Evolutionary conservation across 495 filamentous ascomycete species (phyloP), one percentile per base, ranked within the genome.

Genomic region (Staphylotrichum longicolle): DNA sequence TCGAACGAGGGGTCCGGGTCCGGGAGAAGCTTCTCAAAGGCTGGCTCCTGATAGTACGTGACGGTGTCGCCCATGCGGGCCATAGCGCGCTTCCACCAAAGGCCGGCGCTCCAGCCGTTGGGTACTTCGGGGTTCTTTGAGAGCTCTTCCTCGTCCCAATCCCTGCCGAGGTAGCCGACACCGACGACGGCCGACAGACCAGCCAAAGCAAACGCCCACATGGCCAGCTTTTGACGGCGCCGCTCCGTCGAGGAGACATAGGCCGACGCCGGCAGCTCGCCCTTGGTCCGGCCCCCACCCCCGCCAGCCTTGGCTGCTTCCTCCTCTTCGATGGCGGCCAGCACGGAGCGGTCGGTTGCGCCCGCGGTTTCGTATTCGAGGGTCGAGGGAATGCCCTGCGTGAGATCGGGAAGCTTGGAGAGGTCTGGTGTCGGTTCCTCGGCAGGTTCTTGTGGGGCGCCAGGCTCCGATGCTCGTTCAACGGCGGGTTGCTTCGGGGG

Each of bases 31-130:
- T 96, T 96, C 7, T 90, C 85, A 78, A 98, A 98, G 11, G 93
- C 88, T 15, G 94, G 94, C 64, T 98, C 94, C 64, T 91, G 96
- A 79, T 96, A 98, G 80, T 97, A 96, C 64, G 85, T 86, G 53
- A 91, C 81, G 50, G 89, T 81, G 60, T 88, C 85, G n/a, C 77
- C 77, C 49, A 88, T 74, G 30, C 94, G 86, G 37, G 91, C 90
- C 67, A 80, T 85, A 60, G 86, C 81, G 41, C 94, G 90, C 58
- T 85, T 85, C 77, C 86, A 95, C 81, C 91, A 93, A 48, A 90
- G 79, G 9, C 77, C 78, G 8, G 77, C 55, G 32, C 74, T 72
- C 69, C 87, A 78, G 15, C 88, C 84, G 37, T 86, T 88, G 51
- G 90, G 88, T 37, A 84, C 81, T 54, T 90, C 85, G 3, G 85